Base-by-base conservation (phyloP, 768 basidiomycete genomes). In the Auricularia cornea region DNA sequence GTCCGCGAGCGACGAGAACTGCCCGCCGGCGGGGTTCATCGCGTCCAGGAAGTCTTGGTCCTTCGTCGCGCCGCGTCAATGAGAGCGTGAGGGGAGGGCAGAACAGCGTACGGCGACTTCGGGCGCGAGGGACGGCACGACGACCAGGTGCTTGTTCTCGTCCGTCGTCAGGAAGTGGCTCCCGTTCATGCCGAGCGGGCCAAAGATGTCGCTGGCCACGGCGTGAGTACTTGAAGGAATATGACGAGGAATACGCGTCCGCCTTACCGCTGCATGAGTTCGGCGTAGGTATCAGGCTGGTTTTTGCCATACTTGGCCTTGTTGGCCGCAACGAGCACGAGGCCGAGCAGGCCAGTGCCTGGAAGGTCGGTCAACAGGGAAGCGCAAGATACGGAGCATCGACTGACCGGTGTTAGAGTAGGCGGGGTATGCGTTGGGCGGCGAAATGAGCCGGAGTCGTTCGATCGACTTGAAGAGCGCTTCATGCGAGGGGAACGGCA, bases 1-100 rank as follows among this genome's bases (percentile, higher is more conserved):
- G 66, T 84, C 84, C 1, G 75, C 67, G 12, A 84, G 71, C 0
- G 82, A 83, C 64, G 78, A 76, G 66, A 80, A 81, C 65, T 85
- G 83, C 2, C 82, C 83, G 2, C 78, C 83, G 2, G 79, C 68
- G 2, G 82, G 74, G 63, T 82, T 80, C 64, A 69, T 69, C 0
- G 74, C 68, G 59, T 79, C 78, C 20, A 69, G 63, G 63, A 82
- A 75, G 60, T 75, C 72, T 14, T 69, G 67, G 61, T 82, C 80
- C 75, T 81, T 48, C 28, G 16, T n/a, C 26, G 23, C 20, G 1
- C 2, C 12, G 44, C n/a, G n/a, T n/a, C n/a, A n/a, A n/a, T n/a
- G n/a, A n/a, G n/a, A n/a, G n/a, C n/a, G n/a, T n/a, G n/a, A n/a
- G n/a, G n/a, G n/a, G n/a, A n/a, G n/a, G n/a, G n/a, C n/a, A n/a